Evolutionary conservation across 2,329 filamentous ascomycete genomes (phyloP).

Genomic region (Exophiala sp.): DNA sequence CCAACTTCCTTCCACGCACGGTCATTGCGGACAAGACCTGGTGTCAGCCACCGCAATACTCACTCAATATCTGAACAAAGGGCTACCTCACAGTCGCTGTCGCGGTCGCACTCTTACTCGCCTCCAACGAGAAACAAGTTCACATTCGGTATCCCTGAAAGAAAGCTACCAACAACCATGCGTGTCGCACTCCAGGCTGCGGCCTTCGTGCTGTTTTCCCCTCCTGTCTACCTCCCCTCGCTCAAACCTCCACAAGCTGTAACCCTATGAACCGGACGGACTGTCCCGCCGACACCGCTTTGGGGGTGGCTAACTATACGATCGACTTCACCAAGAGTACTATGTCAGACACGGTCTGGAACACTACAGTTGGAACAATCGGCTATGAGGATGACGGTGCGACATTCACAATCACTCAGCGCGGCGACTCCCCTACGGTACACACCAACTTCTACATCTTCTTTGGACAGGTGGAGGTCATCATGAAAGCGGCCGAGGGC

Average conservation of each 20-base stretch:
- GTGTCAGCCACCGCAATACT: conserved; percentile 12
- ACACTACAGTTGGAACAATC: conserved; percentile 61
- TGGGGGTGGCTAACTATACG: conserved; percentile 52
- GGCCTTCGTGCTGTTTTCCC: conserved; percentile 30
- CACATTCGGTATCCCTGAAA: no score
- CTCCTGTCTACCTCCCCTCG: conserved; percentile 47
- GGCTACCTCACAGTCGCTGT: conserved; percentile 11
- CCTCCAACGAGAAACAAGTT: background rate
- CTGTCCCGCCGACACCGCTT: conserved; percentile 66
- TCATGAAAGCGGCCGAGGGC: conserved; percentile 69
- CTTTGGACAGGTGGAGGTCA: conserved; percentile 71
- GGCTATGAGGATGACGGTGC: conserved; percentile 60
- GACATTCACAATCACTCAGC: conserved; percentile 63
- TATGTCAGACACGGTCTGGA: conserved; percentile 57
- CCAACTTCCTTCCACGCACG: conserved; percentile 12
- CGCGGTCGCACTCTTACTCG: no score
- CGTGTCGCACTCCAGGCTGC: conserved; percentile 1
- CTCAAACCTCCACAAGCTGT: conserved; percentile 72
- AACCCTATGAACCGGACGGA: conserved; percentile 63
- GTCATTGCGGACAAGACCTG: conserved; percentile 12
- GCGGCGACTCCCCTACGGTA: conserved; percentile 71
- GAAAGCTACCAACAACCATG: background rate
- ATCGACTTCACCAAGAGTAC: conserved; percentile 50
- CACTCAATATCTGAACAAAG: conserved; percentile 6
- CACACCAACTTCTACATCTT: conserved; percentile 78